Evolutionary conservation across 2,329 filamentous ascomycete species (phyloP).

Genomic region (Sordariomycetes sp.): DNA sequence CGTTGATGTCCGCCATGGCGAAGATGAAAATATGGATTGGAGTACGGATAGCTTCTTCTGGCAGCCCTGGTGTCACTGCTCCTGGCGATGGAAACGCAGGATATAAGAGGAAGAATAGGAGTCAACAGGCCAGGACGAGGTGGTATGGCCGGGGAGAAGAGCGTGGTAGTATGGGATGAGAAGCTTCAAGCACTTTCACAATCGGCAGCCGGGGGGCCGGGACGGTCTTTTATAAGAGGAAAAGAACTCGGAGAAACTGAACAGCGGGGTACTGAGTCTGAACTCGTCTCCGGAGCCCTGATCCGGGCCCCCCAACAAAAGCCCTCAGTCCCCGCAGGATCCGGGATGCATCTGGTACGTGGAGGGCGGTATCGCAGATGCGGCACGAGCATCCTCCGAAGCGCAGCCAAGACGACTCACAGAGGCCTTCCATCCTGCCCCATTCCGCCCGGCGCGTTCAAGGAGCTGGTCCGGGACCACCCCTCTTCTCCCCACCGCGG

Average conservation of each 20-base stretch:
- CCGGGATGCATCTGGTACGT: not conserved
- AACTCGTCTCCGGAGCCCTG: not conserved
- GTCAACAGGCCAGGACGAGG: not conserved
- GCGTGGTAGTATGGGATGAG: not conserved
- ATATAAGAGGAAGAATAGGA: not conserved
- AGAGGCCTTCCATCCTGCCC: not conserved
- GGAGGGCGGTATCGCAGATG: not conserved
- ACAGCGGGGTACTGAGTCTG: not conserved
- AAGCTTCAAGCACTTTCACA: not conserved
- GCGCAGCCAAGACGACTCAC: not conserved
- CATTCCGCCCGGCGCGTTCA: not conserved
- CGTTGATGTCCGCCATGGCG: slow-evolving; percentile 36
- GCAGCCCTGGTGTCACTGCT: not conserved
- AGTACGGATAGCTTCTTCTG: not conserved
- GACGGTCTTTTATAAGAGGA: not conserved
- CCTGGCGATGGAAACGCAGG: not conserved
- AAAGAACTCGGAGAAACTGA: not conserved
- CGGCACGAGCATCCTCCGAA: not conserved
- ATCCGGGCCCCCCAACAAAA: not conserved
- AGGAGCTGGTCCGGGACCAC: not conserved
- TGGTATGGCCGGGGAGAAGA: no score
- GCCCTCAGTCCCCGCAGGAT: not conserved
- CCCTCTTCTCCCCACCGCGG: not conserved
- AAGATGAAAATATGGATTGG: slow-evolving; percentile 2
- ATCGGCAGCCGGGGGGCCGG: not conserved